Base-by-base conservation (phyloP, 169 alveolate species). In the Plasmodium gaboni region DNA sequence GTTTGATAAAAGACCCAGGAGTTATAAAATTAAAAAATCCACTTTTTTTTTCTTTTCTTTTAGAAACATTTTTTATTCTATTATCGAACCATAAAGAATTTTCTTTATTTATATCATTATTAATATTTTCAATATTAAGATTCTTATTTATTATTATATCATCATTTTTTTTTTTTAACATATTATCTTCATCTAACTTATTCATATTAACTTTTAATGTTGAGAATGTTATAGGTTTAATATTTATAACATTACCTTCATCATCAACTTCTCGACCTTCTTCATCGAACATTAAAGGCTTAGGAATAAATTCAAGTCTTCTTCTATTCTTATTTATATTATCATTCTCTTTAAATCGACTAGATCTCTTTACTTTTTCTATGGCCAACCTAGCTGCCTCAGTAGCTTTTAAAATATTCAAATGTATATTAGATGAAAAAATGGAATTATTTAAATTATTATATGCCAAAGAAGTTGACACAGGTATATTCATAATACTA, bases 231-330 rank as follows among this genome's bases (percentile, higher is more conserved):
- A 90, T 74, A 9, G 96, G 96, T 46, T 80, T 86, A 42, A 85
- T 91, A 85, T 92, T 85, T 24, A 94, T 87, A 26, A 94, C 94
- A 87, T 94, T 94, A 26, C 96, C 96, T 17, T 91, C 85, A 26
- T 92, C 95, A 63, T 94, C 96, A 64, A 94, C 61, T 68, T 86
- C 94, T 63, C 95, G 69, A 12, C 96, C 96, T 44, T 92, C 88
- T 44, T 92, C 92, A 86, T 94, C 96, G 48, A 94, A 88, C 91
- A 70, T 64, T 64, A 94, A 89, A 44, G 92, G 87, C 38, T 85
- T 85, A 13, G 92, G 92, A 2, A 70, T 50, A 60, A 57, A 59
- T 17, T 85, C 86, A 26, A 85, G 32, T 85, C 63, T 85, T 50
- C 24, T 80, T 55, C 65, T 4, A 60, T 68, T 80, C 50, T 70